Percentiles rank a stretch among this genome's conserved stretches.
Conservation (phyloP, 208 protist genomes). For the Crithidia expoeki region DNA sequence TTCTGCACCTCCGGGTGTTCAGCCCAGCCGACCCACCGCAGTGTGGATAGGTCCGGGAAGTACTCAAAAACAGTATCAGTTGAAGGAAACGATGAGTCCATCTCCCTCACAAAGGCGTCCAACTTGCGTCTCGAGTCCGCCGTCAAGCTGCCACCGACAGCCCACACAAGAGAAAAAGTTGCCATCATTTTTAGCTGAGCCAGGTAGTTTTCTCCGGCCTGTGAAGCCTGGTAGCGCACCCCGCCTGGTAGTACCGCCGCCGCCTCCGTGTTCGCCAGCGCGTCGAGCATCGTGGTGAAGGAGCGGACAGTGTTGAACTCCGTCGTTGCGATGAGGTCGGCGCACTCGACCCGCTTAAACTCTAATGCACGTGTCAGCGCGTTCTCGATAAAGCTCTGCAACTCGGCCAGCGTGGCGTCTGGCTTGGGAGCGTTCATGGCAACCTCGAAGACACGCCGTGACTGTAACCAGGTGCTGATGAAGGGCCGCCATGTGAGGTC, state of each 20-base stretch:
- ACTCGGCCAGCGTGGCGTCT: constrained; percentile 84
- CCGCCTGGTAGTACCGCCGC: constrained; percentile 68
- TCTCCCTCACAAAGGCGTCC: constrained; percentile 93
- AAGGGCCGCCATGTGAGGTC: constrained; percentile 96
- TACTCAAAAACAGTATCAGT: constrained; percentile 98
- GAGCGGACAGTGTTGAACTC: constrained; percentile 90
- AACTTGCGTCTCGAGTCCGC: constrained; percentile 92
- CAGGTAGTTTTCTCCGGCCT: constrained; percentile 90
- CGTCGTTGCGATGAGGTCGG: constrained; percentile 91
- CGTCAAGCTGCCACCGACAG: constrained; percentile 93
- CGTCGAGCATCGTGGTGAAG: constrained; percentile 96
- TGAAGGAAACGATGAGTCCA: constrained; percentile 95
- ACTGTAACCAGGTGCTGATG: constrained; percentile 93
- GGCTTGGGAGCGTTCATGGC: constrained; percentile 90
- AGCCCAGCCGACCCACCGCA: constrained; percentile 94
- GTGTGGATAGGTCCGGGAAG: constrained; percentile 90
- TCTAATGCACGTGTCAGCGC: constrained; percentile 81
- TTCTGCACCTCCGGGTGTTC: constrained; percentile 90
- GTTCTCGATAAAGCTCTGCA: constrained; percentile 87
- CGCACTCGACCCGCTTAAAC: constrained; percentile 83
- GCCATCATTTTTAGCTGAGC: constrained; percentile 95
- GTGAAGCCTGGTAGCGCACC: constrained; percentile 69
- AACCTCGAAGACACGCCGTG: constrained; percentile 84
- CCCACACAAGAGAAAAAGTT: constrained; percentile 96
- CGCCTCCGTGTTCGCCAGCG: constrained; percentile 90